Conservation (phyloP, 177 flowering plant species). For the Vitis hybrid region DNA sequence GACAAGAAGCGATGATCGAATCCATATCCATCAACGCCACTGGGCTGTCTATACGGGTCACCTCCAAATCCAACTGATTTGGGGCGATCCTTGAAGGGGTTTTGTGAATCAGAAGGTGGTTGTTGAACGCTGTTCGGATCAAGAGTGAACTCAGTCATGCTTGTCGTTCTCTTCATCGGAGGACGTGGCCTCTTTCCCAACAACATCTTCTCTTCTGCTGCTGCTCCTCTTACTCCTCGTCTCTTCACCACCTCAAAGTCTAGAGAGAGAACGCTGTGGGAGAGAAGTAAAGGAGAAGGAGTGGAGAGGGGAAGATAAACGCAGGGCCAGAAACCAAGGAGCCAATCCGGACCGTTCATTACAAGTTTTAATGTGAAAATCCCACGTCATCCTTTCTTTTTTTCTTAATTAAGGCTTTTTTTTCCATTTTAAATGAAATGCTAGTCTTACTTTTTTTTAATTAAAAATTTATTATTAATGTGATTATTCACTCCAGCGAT, state of each 20-base stretch:
- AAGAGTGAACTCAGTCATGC: slow-evolving; percentile 56
- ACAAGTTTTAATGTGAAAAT: not conserved
- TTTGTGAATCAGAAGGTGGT: slow-evolving; percentile 18
- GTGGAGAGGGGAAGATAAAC: slow-evolving; percentile 22
- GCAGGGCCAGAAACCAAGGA: slow-evolving; percentile 26
- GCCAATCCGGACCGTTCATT: slow-evolving; percentile 37
- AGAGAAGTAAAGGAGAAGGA: slow-evolving; percentile 12
- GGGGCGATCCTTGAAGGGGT: slow-evolving; percentile 15
- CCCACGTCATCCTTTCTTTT: slow-evolving; percentile 3
- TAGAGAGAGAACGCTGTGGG: slow-evolving; percentile 9
- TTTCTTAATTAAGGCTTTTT: not conserved
- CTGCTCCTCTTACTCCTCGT: not conserved
- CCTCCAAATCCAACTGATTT: not conserved
- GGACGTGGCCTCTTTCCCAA: slow-evolving; percentile 64
- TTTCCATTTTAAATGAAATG: too few species aligned
- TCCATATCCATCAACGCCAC: slow-evolving; percentile 9
- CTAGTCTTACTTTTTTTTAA: not conserved
- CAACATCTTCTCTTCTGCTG: slow-evolving; percentile 32
- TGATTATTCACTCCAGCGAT: too few species aligned
- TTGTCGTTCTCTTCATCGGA: slow-evolving; percentile 59
- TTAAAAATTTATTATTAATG: not conserved
- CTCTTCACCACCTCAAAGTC: too few species aligned
- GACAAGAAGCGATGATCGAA: slow-evolving; percentile 23
- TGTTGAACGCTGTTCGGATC: slow-evolving; percentile 31
- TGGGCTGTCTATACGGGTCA: slow-evolving; percentile 4